Base-by-base conservation (phyloP, 176 grass and related monocot species). In the Triticum monococcum region DNA sequence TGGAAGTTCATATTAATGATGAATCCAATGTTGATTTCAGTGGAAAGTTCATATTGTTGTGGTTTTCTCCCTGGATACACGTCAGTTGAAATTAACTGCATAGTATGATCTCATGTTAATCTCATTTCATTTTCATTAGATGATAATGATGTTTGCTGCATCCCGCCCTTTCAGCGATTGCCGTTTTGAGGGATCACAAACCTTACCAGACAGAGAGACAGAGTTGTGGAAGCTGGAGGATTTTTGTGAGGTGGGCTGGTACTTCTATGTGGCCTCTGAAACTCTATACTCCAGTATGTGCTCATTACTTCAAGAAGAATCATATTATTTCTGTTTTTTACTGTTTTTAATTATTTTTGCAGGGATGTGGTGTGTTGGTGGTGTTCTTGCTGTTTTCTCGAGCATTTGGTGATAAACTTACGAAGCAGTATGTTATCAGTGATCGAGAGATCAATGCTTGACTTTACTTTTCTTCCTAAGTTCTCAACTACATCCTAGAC, bases 221-320 rank as follows among this genome's bases (percentile, higher is more conserved):
- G 33, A 85, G 95, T 95, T 70, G 92, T 92, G 74, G 85, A 97
- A 7, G 95, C 95, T 25, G 95, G 89, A n/a, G 95, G 95, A n/a
- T n/a, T 62, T 97, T 97, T 84, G 92, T 97, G 59, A 97, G 94
- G 95, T 97, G 92, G 95, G 95, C 92, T 87, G 92, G 95, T 97
- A 93, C 12, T 46, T 74, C 78, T 57, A 59, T 77, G 25, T 75
- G 78, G 40, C 46, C 41, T 52, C 24, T 75, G 56, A 43, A 50
- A 61, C 25, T 43, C 9, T 75, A 24, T 76, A 2, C 54, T 12
- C 81, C 26, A 45, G 5, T 87, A 46, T 75, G 6, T 3, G n/a
- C 17, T 68, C 57, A 13, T 41, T 56, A 26, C 32, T n/a, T n/a
- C n/a, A n/a, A n/a, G n/a, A n/a, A n/a, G n/a, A n/a, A n/a, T 54